A percentile compares a stretch with the other conserved stretches of the same genome.
These are phyloP conservation scores for Russula foetens DNA, from an alignment of 768 basidiomycete genomes.

Conservation along the genomic window DNA sequence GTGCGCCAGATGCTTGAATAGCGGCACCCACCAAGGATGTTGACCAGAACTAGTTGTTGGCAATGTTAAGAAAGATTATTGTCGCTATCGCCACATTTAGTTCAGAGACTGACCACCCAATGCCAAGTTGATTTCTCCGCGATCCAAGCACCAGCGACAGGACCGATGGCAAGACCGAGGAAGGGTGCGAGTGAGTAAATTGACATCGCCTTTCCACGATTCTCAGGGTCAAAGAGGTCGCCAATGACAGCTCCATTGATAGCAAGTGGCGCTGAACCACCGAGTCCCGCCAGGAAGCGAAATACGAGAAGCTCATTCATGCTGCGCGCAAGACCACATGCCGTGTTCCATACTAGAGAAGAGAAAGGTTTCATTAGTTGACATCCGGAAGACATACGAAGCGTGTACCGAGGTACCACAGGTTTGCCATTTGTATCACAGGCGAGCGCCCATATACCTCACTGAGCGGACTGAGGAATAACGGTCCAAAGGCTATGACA, in stretches of 20 bases:
- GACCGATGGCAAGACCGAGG: no score
- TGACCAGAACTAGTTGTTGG: conserved; percentile 52
- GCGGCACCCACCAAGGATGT: conserved; percentile 48
- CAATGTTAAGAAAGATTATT: not conserved
- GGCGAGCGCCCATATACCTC: conserved; percentile 63
- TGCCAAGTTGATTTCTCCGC: no score
- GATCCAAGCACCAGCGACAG: no score
- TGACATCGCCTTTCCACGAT: no score
- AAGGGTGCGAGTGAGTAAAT: no score
- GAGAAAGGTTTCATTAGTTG: not conserved
- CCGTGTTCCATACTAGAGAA: conserved; percentile 48
- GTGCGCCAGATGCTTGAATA: conserved; percentile 47
- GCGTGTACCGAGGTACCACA: conserved; percentile 51
- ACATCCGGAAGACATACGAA: not conserved
- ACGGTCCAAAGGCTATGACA: conserved; percentile 40
- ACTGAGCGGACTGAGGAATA: conserved; percentile 50
- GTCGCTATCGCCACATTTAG: no score
- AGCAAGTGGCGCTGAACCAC: conserved; percentile 62
- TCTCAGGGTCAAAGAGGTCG: conserved; percentile 53
- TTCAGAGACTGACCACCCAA: conserved; percentile 48
- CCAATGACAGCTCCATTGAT: conserved; percentile 60
- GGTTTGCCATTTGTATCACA: conserved; percentile 55
- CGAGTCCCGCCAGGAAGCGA: conserved; percentile 63
- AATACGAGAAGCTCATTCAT: conserved; percentile 54
- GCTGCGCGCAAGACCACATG: conserved; percentile 49